phyloP scores from a whole-genome alignment of 176 grass and related monocot genomes.

The Phoenix dactylifera region DNA sequence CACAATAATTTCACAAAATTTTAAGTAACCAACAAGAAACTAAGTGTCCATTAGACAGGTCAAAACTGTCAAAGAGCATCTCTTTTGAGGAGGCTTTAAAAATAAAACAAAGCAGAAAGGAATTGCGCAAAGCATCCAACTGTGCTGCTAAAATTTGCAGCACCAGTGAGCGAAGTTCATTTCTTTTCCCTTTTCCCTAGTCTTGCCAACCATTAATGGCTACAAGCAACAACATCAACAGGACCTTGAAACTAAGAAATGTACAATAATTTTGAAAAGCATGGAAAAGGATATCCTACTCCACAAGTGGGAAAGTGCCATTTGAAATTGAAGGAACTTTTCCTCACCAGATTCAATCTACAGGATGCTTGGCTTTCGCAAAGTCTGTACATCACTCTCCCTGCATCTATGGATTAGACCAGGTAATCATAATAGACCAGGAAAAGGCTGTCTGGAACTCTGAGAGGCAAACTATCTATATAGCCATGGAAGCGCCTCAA shows the following conservation, averaged over 20 bases:
- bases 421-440: conserved; percentile 76
- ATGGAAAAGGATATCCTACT: conserved; percentile 20
- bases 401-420: conserved; percentile 15
- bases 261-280: conserved; percentile 47
- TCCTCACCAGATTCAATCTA: conserved; percentile 49
- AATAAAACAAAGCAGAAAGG: too few relatives aligned
- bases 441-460: conserved; percentile 57
- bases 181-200: neutral
- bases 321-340: conserved; percentile 21
- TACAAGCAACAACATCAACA: too few relatives aligned
- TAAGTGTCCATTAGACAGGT: too few relatives aligned
- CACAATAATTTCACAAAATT: too few relatives aligned
- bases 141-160: neutral
- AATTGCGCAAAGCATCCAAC: too few relatives aligned
- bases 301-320: conserved; percentile 11
- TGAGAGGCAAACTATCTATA: conserved; percentile 67
- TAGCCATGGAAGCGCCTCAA: conserved; percentile 61
- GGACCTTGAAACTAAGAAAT: too few relatives aligned
- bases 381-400: conserved; percentile 25
- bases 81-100: too few relatives aligned
- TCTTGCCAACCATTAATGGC: conserved; percentile 9
- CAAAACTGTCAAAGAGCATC: too few relatives aligned
- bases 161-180: neutral
- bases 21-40: too few relatives aligned
- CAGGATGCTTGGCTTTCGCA: conserved; percentile 51